phyloP scores from a whole-genome alignment of 805 yeast species.

The Hanseniaspora meyeri region DNA sequence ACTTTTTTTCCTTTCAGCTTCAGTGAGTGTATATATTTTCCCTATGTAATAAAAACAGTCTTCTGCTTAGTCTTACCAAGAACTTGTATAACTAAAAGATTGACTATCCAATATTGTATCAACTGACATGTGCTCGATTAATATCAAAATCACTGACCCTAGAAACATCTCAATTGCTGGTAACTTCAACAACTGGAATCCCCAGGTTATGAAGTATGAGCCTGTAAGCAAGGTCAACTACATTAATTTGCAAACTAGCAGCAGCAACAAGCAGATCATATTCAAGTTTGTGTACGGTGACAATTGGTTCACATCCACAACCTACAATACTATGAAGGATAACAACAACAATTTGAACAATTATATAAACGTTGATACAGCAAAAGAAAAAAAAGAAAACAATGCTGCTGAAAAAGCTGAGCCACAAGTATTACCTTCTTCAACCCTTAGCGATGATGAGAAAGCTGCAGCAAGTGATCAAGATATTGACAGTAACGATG shows the following conservation, averaged over 20 bases:
- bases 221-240: background rate
- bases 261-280: background rate
- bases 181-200: constrained; percentile 12
- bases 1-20: too few relatives aligned
- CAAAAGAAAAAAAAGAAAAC: background rate
- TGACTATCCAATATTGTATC: background rate
- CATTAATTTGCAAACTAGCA: background rate
- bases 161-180: constrained; percentile 11
- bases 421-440: background rate
- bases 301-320: background rate
- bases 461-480: background rate
- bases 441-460: background rate
- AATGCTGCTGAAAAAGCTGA: background rate
- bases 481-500: background rate
- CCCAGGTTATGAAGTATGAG: constrained; percentile 5
- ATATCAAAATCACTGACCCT: background rate
- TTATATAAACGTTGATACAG: background rate
- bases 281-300: constrained; percentile 2
- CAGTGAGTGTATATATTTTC: too few relatives aligned
- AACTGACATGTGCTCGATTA: background rate
- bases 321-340: background rate
- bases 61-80: too few relatives aligned
- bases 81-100: too few relatives aligned
- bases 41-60: too few relatives aligned
- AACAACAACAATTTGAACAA: background rate